Conservation (phyloP, 176 grass and related monocot species). For the Dactylis glomerata region DNA sequence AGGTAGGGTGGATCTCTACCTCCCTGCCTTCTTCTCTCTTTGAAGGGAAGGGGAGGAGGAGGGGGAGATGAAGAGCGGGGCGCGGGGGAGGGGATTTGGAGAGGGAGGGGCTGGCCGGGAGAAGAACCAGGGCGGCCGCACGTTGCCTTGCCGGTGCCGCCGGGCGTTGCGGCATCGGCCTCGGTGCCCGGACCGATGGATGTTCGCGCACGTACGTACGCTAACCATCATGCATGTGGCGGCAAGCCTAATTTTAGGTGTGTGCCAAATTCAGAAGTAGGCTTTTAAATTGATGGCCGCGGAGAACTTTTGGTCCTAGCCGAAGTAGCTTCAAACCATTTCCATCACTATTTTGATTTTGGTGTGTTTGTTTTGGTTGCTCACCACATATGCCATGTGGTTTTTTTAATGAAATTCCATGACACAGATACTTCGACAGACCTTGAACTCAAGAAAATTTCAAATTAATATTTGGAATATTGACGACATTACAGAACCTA, state of each 20-base stretch:
- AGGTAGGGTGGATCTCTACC: background rate
- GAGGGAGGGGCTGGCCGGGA: background rate
- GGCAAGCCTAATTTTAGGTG: background rate
- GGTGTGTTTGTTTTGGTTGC: too few relatives aligned
- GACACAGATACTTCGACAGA: background rate
- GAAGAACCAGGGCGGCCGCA: slow-evolving; percentile 15
- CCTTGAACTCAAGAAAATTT: background rate
- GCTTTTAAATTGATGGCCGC: background rate
- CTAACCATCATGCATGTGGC: background rate
- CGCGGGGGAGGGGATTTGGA: slow-evolving; percentile 11
- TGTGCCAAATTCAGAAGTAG: background rate
- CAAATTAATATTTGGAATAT: too few relatives aligned
- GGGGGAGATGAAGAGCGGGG: slow-evolving; percentile 18
- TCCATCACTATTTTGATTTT: background rate
- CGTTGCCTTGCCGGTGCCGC: slow-evolving; percentile 14
- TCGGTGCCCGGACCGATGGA: background rate
- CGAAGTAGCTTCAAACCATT: background rate
- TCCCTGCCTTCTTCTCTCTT: slow-evolving; percentile 32
- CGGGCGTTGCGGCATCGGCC: background rate
- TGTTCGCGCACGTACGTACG: background rate
- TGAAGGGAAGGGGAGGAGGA: slow-evolving; percentile 6
- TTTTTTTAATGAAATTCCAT: background rate
- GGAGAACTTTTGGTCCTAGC: background rate
- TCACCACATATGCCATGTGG: too few relatives aligned
- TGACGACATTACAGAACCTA: background rate